Conservation (phyloP, 805 yeast genomes). For the Geotrichum ghanense region DNA sequence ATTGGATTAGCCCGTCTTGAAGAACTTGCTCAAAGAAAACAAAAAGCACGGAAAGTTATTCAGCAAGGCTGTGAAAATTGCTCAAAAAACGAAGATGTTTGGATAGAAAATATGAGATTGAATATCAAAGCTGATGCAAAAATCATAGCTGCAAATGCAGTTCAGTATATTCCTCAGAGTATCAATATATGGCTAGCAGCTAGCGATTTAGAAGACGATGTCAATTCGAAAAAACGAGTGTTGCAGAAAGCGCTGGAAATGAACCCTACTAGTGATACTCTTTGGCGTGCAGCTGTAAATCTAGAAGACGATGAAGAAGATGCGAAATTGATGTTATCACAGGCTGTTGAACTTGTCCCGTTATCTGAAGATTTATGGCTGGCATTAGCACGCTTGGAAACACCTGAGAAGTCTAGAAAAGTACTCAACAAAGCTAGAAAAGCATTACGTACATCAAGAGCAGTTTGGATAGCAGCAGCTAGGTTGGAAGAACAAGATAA, state of each 20-base stretch:
- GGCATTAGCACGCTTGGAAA: conserved; percentile 37
- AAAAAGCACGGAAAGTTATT: conserved; percentile 48
- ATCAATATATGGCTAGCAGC: conserved; percentile 67
- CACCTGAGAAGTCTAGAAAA: conserved; percentile 36
- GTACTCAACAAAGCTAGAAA: conserved; percentile 53
- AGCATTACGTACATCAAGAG: conserved; percentile 33
- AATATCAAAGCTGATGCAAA: conserved; percentile 43
- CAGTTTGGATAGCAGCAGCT: conserved; percentile 61
- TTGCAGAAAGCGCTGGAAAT: conserved; percentile 62
- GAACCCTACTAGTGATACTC: conserved; percentile 40
- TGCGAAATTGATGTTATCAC: conserved; percentile 40
- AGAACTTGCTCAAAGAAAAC: conserved; percentile 44
- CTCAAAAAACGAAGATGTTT: conserved; percentile 56
- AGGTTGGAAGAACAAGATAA: conserved; percentile 49
- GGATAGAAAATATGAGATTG: conserved; percentile 72
- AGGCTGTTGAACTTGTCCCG: conserved; percentile 64
- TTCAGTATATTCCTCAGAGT: conserved; percentile 44
- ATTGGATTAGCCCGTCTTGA: conserved; percentile 78
- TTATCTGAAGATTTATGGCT: conserved; percentile 55
- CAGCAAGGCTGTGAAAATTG: conserved; percentile 65
- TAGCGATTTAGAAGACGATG: conserved; percentile 49
- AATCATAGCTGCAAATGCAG: conserved; percentile 53
- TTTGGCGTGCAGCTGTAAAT: conserved; percentile 64
- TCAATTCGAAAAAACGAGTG: conserved; percentile 40
- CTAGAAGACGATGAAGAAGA: conserved; percentile 44